Evolutionary conservation across 257 asterid species (phyloP).

Genomic region (Ophiorrhiza pumila): DNA sequence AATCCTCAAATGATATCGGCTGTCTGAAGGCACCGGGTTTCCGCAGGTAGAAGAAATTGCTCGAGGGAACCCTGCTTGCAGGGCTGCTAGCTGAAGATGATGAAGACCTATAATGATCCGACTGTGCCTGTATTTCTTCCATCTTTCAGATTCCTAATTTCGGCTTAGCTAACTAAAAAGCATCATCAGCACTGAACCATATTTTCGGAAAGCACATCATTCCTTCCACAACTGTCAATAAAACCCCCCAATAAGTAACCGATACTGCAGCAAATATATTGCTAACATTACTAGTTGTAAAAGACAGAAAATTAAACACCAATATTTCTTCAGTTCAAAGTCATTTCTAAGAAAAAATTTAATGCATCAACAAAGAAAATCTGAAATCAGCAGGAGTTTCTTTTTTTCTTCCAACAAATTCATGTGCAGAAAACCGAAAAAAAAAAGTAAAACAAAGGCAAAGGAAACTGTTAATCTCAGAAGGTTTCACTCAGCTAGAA

Average conservation of each 20-base stretch:
- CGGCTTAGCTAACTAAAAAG: slow-evolving; percentile 11
- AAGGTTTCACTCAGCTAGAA: background rate
- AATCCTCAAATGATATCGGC: slow-evolving; percentile 94
- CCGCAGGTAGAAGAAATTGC: slow-evolving; percentile 88
- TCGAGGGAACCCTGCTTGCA: slow-evolving; percentile 83
- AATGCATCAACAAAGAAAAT: slow-evolving; percentile 13
- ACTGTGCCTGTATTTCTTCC: slow-evolving; percentile 97
- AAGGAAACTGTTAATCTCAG: background rate
- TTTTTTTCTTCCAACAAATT: slow-evolving; percentile 8
- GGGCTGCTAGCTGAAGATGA: slow-evolving; percentile 99
- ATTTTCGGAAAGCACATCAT: background rate
- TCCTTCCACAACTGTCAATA: background rate
- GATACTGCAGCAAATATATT: background rate
- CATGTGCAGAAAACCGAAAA: background rate
- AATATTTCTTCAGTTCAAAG: background rate
- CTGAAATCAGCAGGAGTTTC: slow-evolving; percentile 1
- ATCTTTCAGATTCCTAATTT: slow-evolving; percentile 31
- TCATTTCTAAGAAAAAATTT: background rate
- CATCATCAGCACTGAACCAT: background rate
- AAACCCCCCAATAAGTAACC: background rate
- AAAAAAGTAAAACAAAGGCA: background rate
- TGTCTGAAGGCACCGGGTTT: slow-evolving; percentile 85
- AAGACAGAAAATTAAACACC: slow-evolving; percentile 7
- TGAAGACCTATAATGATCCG: slow-evolving; percentile 89
- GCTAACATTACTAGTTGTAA: slow-evolving; percentile 5